Percentiles rank a stretch among this genome's conserved stretches.
Evolutionary conservation across 2,329 filamentous ascomycete species (phyloP).

Genomic region (Epichloe elymi): DNA sequence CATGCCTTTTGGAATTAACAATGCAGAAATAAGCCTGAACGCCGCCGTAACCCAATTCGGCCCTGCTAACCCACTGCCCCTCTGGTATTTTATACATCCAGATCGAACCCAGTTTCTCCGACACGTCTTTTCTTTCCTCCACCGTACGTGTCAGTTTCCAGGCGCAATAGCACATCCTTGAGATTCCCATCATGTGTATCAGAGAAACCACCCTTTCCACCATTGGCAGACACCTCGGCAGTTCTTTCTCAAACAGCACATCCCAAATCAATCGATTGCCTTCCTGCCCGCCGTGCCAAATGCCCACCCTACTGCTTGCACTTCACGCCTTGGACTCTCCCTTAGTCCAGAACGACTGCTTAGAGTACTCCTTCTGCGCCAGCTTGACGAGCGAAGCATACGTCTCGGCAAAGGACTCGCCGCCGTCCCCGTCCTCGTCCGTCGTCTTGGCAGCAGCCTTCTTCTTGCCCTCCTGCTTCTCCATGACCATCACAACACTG

Average conservation of each 20-base stretch:
- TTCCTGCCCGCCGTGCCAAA: neutral
- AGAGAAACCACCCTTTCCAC: neutral
- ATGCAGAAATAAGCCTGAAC: conserved; percentile 22
- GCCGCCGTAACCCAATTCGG: conserved; percentile 23
- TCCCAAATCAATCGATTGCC: neutral
- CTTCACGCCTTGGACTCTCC: conserved; percentile 20
- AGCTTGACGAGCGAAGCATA: conserved; percentile 55
- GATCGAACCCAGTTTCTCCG: conserved; percentile 11
- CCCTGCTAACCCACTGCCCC: conserved; percentile 13
- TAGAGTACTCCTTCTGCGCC: conserved; percentile 50
- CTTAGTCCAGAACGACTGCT: conserved; percentile 39
- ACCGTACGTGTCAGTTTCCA: neutral
- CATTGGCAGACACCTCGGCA: neutral
- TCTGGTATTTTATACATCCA: conserved; percentile 25
- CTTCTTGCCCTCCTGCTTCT: conserved; percentile 37
- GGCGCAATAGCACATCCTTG: no score
- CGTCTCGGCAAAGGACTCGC: conserved; percentile 48
- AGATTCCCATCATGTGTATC: neutral
- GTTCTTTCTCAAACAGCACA: neutral
- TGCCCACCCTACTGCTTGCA: neutral
- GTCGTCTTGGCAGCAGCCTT: conserved; percentile 28
- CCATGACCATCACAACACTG: conserved; percentile 81
- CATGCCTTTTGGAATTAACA: conserved; percentile 4
- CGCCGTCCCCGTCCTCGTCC: conserved; percentile 32
- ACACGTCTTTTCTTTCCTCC: neutral